phyloP scores from a whole-genome alignment of 148 eudicot species.

The Rheum nobile region DNA sequence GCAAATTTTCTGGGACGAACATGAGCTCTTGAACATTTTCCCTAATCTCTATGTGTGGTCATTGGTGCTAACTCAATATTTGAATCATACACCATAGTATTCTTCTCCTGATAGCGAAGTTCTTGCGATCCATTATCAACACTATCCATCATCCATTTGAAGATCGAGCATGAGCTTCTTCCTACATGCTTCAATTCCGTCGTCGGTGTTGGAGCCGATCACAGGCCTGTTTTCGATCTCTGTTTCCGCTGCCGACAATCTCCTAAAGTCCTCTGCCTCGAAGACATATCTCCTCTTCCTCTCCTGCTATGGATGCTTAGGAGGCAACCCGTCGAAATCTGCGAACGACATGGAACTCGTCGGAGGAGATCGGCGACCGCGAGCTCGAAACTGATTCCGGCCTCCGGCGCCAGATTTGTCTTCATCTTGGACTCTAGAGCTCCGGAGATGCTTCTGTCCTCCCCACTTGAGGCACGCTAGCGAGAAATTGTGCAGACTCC shows the following conservation, averaged over 20 bases:
- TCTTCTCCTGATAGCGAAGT: too few species aligned
- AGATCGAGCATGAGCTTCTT: slow-evolving; percentile 54
- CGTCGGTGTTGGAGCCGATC: slow-evolving; percentile 13
- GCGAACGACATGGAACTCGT: slow-evolving; percentile 1
- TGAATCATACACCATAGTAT: too few species aligned
- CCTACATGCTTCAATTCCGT: slow-evolving; percentile 43
- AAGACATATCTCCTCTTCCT: slow-evolving; percentile 10
- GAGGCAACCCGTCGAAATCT: neutral
- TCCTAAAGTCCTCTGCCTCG: neutral
- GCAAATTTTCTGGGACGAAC: too few species aligned
- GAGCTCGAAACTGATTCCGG: neutral
- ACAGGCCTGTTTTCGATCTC: slow-evolving; percentile 10
- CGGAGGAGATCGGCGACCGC: slow-evolving; percentile 8
- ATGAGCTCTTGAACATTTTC: too few species aligned
- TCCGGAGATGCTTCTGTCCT: slow-evolving; percentile 28
- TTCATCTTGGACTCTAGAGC: slow-evolving; percentile 26
- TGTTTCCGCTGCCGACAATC: neutral
- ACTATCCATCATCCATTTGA: slow-evolving; percentile 36
- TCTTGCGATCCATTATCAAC: too few species aligned
- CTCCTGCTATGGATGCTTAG: neutral
- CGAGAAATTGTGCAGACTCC: slow-evolving; percentile 47
- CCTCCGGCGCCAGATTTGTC: slow-evolving; percentile 5
- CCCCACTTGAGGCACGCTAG: slow-evolving; percentile 55
- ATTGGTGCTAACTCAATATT: too few species aligned
- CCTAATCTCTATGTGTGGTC: too few species aligned